Evolutionary conservation across 1,139 yeast species (phyloP), one percentile per base, ranked within the genome.

Genomic region (Saccharomyces hybrid): DNA sequence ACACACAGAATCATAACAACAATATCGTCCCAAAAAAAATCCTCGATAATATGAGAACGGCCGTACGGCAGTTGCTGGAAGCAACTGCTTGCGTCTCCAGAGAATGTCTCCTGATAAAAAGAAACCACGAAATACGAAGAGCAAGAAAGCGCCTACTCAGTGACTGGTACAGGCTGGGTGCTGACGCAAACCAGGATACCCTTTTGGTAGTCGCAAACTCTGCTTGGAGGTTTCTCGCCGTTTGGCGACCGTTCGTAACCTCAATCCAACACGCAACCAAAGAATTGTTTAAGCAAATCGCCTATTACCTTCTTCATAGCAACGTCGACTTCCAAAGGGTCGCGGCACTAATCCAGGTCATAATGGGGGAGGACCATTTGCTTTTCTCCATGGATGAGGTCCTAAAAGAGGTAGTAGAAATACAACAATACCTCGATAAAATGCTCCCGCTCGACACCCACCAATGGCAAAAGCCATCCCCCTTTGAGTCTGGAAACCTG

Each of bases 81-180:
- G 80, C 82, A 54, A 88, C 97, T 0, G 86, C 88, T 56, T 88
- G 97, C 66, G 79, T 93, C 29, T 88, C 96, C 1, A 76, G 97
- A 59, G 86, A 95, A 14, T 85, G 89, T 58, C 84, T 83, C 48
- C 78, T 88, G 47, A 96, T 91, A 3, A 82, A 84, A 58, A 78
- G 80, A 57, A 78, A 84, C 50, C 88, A 91, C 2, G 71, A 80
- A 5, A 83, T 93, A 19, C 76, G 95, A 53, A 84, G 81, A 61
- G 78, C 86, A 56, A 78, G 99, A 61, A 91, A 91, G 70, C 78
- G 84, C 19, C 74, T 93, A 56, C 79, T 93, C 49, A 91, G 96
- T 0, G 97, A 91, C 66, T 87, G 97, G 86, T 91, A 95, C 54
- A 87, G 85, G 57, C 75, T 93, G 49, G 90, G 91, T 80, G 81